These are phyloP conservation scores for Hordeum vulgare DNA, from an alignment of 176 grass and related monocot genomes.

Conservation along the genomic window MorexV3_pseudomolecules_assembly NC_058524.1:455305200-455305699, in stretches of 20 bases:
- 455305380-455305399: not conserved
- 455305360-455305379: not conserved
- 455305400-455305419: not conserved
- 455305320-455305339: conserved; percentile 14
- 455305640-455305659: not conserved
- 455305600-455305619: not conserved
- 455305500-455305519: not conserved
- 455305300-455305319: not conserved
- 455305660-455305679: not conserved
- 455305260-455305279: conserved; percentile 30
- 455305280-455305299: conserved; percentile 14
- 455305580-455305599: not conserved
- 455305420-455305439: not conserved
- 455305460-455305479: not conserved
- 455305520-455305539: not conserved
- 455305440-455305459: not conserved
- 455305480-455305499: not conserved
- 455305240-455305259: not conserved
- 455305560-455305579: not conserved
- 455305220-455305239: conserved; percentile 8
- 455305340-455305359: conserved; percentile 21
- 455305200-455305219: not conserved
- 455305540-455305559: not conserved
- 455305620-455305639: not conserved
- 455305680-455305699: not conserved